phyloP scores from a whole-genome alignment of 257 asterid species.

The Rauvolfia tetraphylla region DNA sequence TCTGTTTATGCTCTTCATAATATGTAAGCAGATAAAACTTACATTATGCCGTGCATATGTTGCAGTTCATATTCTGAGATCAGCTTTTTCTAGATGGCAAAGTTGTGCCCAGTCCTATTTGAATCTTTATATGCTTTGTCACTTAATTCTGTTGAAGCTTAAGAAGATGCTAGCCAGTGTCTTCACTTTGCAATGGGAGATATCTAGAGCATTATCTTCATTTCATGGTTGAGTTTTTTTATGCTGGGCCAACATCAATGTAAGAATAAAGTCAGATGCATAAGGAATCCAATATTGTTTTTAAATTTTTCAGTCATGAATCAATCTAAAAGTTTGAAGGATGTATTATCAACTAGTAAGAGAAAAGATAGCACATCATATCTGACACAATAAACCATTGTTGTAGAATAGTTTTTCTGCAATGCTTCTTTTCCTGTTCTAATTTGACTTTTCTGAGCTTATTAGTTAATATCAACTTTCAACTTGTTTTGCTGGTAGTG shows the following conservation, averaged over 20 bases:
- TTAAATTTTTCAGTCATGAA: background rate
- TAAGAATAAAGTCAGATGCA: background rate
- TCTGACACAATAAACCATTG: background rate
- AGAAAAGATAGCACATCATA: background rate
- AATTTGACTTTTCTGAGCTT: background rate
- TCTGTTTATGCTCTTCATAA: conserved; percentile 62
- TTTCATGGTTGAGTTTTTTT: background rate
- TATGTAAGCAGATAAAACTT: conserved; percentile 54
- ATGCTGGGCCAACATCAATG: background rate
- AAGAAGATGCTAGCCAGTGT: background rate
- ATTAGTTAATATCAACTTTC: background rate
- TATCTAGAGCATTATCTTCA: background rate
- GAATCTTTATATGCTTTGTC: background rate
- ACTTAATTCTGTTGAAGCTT: background rate
- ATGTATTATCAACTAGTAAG: background rate
- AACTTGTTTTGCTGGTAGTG: conserved; percentile 21
- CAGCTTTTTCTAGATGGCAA: background rate
- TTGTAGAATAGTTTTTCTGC: background rate
- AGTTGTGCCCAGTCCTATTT: background rate
- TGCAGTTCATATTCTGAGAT: background rate
- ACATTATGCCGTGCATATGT: background rate
- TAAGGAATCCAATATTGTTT: too few species aligned
- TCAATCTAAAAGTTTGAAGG: background rate
- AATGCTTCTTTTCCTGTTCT: background rate
- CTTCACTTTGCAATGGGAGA: background rate